A percentile compares a stretch with the other conserved stretches of the same genome.
phyloP scores from a whole-genome alignment of 257 asterid genomes.

The Salvia rosmarinus region DNA sequence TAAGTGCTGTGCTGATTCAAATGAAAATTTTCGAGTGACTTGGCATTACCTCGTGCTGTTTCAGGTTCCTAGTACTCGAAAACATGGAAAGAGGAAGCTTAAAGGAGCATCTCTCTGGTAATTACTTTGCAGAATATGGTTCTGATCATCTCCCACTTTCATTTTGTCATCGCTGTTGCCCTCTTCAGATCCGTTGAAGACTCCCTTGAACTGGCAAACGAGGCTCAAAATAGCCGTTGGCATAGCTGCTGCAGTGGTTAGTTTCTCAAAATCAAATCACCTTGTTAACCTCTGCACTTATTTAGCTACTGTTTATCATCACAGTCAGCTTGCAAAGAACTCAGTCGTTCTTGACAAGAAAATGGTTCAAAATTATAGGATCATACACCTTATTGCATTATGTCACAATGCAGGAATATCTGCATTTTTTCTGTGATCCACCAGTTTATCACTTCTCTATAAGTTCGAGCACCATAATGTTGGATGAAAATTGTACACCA shows the following conservation, averaged over 20 bases:
- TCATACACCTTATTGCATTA: background rate
- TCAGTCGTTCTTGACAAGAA: background rate
- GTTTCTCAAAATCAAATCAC: constrained; percentile 34
- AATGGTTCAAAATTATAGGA: background rate
- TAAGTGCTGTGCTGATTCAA: too few species aligned
- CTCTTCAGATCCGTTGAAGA: constrained; percentile 77
- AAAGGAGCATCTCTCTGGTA: constrained; percentile 83
- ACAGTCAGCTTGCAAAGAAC: background rate
- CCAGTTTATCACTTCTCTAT: constrained; percentile 67
- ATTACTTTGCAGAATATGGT: constrained; percentile 30
- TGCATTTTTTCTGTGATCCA: constrained; percentile 93
- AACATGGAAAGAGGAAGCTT: constrained; percentile 76
- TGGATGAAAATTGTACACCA: constrained; percentile 82
- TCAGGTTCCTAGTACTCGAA: constrained; percentile 79
- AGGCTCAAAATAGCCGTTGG: constrained; percentile 76
- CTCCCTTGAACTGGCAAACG: constrained; percentile 92
- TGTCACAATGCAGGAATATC: constrained; percentile 66
- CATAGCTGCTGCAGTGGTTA: constrained; percentile 89
- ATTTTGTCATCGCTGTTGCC: constrained; percentile 18
- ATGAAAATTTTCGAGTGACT: too few species aligned
- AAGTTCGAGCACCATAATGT: constrained; percentile 77
- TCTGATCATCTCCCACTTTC: background rate
- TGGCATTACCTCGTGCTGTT: constrained; percentile 10
- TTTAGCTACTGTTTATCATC: background rate
- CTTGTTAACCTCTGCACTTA: background rate